These are phyloP conservation scores for Gastrolobium bilobum DNA, from an alignment of 306 rosid genomes.

Conservation along the genomic window DNA sequence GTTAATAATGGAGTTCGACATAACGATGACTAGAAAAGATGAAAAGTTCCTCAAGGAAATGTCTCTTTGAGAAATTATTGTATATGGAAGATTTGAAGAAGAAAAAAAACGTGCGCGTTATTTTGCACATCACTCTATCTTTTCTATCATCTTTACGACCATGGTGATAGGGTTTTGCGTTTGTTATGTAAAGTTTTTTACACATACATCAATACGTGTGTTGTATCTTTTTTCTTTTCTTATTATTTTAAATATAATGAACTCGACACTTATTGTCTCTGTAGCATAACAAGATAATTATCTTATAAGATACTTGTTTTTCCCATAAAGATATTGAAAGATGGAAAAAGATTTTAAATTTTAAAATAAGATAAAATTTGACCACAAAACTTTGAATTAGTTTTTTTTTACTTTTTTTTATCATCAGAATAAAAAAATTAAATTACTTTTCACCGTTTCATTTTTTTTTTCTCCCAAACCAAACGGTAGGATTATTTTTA, in stretches of 20 bases:
- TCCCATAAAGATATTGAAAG: neutral
- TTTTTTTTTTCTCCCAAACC: neutral
- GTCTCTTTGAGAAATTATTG: neutral
- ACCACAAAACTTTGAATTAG: too few relatives aligned
- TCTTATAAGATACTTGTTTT: too few relatives aligned
- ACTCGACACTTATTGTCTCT: too few relatives aligned
- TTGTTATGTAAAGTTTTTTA: too few relatives aligned
- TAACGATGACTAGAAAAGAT: neutral
- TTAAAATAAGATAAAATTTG: neutral
- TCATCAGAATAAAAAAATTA: too few relatives aligned
- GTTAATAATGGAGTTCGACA: constrained; percentile 12
- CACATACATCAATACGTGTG: too few relatives aligned
- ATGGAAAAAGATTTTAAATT: neutral
- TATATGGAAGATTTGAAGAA: neutral
- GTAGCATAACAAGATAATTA: too few relatives aligned
- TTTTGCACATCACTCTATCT: neutral
- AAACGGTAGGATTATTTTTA: neutral
- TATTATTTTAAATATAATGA: too few relatives aligned
- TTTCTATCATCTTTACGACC: neutral
- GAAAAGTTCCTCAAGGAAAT: neutral
- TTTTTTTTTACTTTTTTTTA: too few relatives aligned
- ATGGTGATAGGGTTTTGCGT: too few relatives aligned
- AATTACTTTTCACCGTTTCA: too few relatives aligned
- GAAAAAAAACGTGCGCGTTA: neutral
- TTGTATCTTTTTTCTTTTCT: too few relatives aligned